A percentile compares a stretch with the other conserved stretches of the same genome.
Evolutionary conservation across 129 eudicot genomes (phyloP).

Genomic region (Tagetes patula): DNA sequence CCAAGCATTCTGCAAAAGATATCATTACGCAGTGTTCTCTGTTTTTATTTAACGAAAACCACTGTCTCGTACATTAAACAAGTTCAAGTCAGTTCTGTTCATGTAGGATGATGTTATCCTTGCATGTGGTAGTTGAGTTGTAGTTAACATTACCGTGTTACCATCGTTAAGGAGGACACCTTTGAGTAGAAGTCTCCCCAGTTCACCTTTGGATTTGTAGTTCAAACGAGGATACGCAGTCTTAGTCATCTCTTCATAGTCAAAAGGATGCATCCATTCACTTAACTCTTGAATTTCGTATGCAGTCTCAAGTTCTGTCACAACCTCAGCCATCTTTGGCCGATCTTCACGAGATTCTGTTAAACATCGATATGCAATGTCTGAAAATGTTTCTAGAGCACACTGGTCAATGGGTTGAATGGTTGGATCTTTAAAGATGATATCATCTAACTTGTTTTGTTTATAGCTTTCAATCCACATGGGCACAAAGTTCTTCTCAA

Average conservation of each 20-base stretch:
- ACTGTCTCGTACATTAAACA: neutral
- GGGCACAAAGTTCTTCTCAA: neutral
- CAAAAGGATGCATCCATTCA: neutral
- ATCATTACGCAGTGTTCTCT: slow-evolving; percentile 12
- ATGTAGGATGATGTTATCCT: neutral
- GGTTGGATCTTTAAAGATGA: neutral
- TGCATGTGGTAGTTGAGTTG: too few relatives aligned
- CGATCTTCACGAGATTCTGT: slow-evolving; percentile 11
- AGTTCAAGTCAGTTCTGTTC: neutral
- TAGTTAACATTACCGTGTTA: too few relatives aligned
- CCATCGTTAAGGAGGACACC: neutral
- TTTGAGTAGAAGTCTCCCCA: slow-evolving; percentile 3
- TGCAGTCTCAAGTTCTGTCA: slow-evolving; percentile 20
- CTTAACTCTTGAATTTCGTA: neutral
- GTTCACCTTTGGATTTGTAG: slow-evolving; percentile 5
- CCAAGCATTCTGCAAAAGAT: slow-evolving; percentile 13
- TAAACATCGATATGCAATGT: slow-evolving; percentile 22
- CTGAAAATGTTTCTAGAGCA: slow-evolving; percentile 9
- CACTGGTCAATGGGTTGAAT: neutral
- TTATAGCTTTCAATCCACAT: slow-evolving; percentile 14
- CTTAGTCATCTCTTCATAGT: neutral
- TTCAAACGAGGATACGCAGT: neutral
- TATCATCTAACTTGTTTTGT: neutral
- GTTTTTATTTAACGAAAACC: slow-evolving; percentile 10
- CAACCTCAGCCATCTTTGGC: slow-evolving; percentile 13